Evolutionary conservation across 495 filamentous ascomycete genomes (phyloP).

Genomic region (Evernia prunastri): DNA sequence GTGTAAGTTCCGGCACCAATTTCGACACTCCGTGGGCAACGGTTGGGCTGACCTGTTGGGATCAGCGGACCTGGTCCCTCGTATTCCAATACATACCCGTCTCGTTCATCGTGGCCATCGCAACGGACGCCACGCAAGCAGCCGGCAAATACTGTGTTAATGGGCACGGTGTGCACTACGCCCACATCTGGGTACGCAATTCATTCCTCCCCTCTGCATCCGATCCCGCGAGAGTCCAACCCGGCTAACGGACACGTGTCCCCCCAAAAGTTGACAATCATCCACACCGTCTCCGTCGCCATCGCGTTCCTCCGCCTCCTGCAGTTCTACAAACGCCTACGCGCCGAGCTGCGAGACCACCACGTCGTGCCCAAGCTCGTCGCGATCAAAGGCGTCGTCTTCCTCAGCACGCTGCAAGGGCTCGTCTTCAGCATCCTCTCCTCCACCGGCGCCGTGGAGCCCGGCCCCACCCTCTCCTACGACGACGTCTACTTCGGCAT

Average conservation of each 20-base stretch:
- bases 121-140: slow-evolving; percentile 32
- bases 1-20: slow-evolving; percentile 6
- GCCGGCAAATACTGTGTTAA: slow-evolving; percentile 31
- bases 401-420: slow-evolving; percentile 28
- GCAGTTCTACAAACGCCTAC: slow-evolving; percentile 28
- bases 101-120: slow-evolving; percentile 28
- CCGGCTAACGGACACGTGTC: too few species aligned
- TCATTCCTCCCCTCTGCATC: neutral
- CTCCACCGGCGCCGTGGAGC: slow-evolving; percentile 25
- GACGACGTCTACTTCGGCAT: slow-evolving; percentile 34
- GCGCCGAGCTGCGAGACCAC: slow-evolving; percentile 25
- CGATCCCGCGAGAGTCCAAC: too few species aligned
- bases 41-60: neutral
- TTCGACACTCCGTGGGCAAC: neutral
- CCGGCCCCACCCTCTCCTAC: slow-evolving; percentile 29
- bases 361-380: slow-evolving; percentile 31
- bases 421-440: slow-evolving; percentile 33
- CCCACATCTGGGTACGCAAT: slow-evolving; percentile 36
- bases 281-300: slow-evolving; percentile 26
- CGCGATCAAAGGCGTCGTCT: slow-evolving; percentile 35
- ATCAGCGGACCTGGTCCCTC: slow-evolving; percentile 25
- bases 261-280: slow-evolving; percentile 18
- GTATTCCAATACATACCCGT: slow-evolving; percentile 34
- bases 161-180: slow-evolving; percentile 29
- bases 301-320: slow-evolving; percentile 29